Conservation (phyloP, 2,329 filamentous ascomycete species). For the Botrytis pseudocinerea region DNA sequence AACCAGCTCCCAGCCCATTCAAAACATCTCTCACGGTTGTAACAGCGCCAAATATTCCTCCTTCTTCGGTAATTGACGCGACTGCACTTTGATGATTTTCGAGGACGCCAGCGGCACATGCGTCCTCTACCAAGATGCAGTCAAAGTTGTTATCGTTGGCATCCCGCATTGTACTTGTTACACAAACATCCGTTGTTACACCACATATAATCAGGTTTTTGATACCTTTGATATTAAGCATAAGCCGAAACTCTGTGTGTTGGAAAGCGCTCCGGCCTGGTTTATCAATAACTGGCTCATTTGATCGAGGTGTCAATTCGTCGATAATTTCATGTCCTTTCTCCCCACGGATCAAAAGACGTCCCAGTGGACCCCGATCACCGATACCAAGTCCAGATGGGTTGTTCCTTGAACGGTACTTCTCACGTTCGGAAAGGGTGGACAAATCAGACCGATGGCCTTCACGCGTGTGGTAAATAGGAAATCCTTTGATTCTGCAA, state of each 20-base stretch:
- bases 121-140: constrained; percentile 40
- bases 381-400: constrained; percentile 51
- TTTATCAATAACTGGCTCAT: constrained; percentile 42
- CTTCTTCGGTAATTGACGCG: constrained; percentile 40
- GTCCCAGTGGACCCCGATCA: constrained; percentile 55
- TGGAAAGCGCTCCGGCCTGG: constrained; percentile 42
- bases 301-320: constrained; percentile 40
- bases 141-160: constrained; percentile 42
- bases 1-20: background rate
- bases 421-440: constrained; percentile 56
- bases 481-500: constrained; percentile 45
- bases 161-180: constrained; percentile 42
- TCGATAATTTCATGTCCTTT: constrained; percentile 57
- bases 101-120: constrained; percentile 37
- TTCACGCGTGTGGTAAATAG: constrained; percentile 53
- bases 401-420: constrained; percentile 54
- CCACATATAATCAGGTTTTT: constrained; percentile 41
- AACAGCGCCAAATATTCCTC: constrained; percentile 43
- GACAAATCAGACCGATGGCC: constrained; percentile 57
- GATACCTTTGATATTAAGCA: constrained; percentile 40
- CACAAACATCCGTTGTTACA: constrained; percentile 44
- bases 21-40: constrained; percentile 23
- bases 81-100: constrained; percentile 38
- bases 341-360: constrained; percentile 59
- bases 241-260: constrained; percentile 44